Conservation (phyloP, 768 basidiomycete species). For the Boletus rufocinnamomeus region DNA sequence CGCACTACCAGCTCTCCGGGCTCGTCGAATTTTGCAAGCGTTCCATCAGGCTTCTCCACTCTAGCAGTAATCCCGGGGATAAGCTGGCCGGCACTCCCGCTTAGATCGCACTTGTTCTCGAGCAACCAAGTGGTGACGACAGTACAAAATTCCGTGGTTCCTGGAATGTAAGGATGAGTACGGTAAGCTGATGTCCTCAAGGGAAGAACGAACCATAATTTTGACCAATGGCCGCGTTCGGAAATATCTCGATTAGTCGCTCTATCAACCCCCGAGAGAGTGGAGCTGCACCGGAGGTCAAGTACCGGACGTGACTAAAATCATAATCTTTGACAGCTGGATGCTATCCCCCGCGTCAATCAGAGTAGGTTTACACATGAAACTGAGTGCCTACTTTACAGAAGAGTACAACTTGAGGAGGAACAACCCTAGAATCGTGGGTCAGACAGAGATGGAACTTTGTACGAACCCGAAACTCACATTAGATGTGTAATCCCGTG, state of each 20-base stretch:
- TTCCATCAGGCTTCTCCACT: conserved; percentile 60
- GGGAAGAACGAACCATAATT: conserved; percentile 49
- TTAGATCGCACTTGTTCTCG: conserved; percentile 45
- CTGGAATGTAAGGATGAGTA: conserved; percentile 30
- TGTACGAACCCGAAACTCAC: conserved; percentile 22
- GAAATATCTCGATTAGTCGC: conserved; percentile 47
- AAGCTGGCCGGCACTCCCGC: conserved; percentile 60
- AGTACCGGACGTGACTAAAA: conserved; percentile 39
- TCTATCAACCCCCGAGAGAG: conserved; percentile 52
- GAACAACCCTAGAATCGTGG: conserved; percentile 39
- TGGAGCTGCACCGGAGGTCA: conserved; percentile 58
- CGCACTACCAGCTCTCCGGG: conserved; percentile 62
- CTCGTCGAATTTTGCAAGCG: conserved; percentile 56
- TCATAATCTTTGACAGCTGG: conserved; percentile 44
- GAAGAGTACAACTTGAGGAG: conserved; percentile 50
- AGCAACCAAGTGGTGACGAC: conserved; percentile 50
- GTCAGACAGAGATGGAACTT: not conserved
- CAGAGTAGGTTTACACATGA: not conserved
- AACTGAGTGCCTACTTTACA: conserved; percentile 43
- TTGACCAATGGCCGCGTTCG: conserved; percentile 56
- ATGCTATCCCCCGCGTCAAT: conserved; percentile 29
- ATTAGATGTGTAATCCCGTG: conserved; percentile 49
- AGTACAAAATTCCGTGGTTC: conserved; percentile 65
- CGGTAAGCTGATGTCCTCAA: not conserved
- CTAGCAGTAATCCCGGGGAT: conserved; percentile 58